Base-by-base conservation (phyloP, 164 flowering plant species). In the Umbellularia californica region DNA sequence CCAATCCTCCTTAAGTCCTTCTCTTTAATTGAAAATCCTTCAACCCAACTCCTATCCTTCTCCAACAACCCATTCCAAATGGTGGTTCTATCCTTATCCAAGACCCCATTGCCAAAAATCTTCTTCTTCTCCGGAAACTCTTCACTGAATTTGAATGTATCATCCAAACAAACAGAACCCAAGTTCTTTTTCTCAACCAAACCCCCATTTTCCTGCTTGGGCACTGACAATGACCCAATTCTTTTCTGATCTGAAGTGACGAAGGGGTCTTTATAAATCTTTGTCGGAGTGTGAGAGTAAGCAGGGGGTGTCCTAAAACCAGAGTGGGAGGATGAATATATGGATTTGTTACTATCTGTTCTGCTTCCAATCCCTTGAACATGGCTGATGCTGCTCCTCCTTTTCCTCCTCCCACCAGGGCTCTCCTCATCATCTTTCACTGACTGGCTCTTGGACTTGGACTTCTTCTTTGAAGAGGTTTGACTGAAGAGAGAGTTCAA, bases 381-480 rank as follows among this genome's bases (percentile, higher is more conserved):
- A 81, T 77, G 80, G 70, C 84, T 84, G 50, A 81, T 80, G 75
- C 85, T 84, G 70, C 83, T 82, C 70, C 87, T 82, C 68, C 85
- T 77, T 65, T 66, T 82, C 73, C 82, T 82, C 65, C 90, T 81
- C 19, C 86, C 90, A 41, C 86, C 84, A 0, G 86, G 86, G 81
- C 85, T 85, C 50, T 88, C 90, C 24, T 83, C 88, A 6, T 77
- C 75, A 64, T 84, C 89, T 69, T 89, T 86, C 79, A 77, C 51
- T 10, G 90, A 87, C 63, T 82, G 76, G 23, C 84, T 22, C 23
- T 83, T 65, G 9, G 84, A 76, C 74, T 83, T 86, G 24, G 87
- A 74, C 86, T 91, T 92, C 85, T 90, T 95, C 86, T 88, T 94
- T 0, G 93, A 87, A 20, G 84, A 66, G 33, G 89, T 75, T 75